Conservation (phyloP, 148 eudicot genomes). For the Hydrangea macrophylla region DNA sequence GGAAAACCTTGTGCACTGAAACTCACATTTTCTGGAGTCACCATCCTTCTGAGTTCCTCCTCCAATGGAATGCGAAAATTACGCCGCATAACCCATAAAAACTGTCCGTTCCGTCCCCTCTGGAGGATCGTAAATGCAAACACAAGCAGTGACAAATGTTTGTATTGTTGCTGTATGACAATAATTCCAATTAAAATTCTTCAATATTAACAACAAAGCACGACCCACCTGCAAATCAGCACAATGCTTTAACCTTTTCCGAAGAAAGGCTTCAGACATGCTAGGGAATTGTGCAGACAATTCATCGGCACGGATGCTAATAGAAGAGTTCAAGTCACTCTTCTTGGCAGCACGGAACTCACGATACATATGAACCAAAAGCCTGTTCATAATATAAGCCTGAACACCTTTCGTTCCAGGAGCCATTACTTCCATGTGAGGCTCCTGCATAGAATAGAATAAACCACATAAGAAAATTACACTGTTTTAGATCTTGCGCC, state of each 20-base stretch:
- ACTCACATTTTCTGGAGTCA: constrained; percentile 94
- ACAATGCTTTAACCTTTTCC: constrained; percentile 85
- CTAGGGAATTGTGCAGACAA: constrained; percentile 70
- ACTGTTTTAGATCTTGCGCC: too few species aligned
- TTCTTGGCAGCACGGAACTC: constrained; percentile 79
- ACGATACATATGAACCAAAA: constrained; percentile 82
- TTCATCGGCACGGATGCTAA: constrained; percentile 78
- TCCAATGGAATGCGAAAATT: constrained; percentile 87
- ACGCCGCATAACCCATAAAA: constrained; percentile 77
- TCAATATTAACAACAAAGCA: not conserved
- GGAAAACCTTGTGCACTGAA: not conserved
- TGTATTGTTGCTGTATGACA: not conserved
- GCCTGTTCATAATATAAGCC: constrained; percentile 68
- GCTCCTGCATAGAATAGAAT: constrained; percentile 55
- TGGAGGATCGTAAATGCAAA: constrained; percentile 23
- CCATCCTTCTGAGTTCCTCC: constrained; percentile 92
- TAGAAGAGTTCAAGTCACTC: constrained; percentile 71
- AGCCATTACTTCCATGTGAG: constrained; percentile 92
- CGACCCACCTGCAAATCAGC: constrained; percentile 88
- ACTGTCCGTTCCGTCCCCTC: constrained; percentile 75
- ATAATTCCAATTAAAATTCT: not conserved
- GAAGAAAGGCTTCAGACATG: constrained; percentile 63
- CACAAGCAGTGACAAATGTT: constrained; percentile 1
- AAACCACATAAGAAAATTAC: constrained; percentile 15
- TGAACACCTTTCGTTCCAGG: constrained; percentile 78